phyloP scores from a whole-genome alignment of 2,329 filamentous ascomycete genomes.

The Teratosphaeria nubilosa region DNA sequence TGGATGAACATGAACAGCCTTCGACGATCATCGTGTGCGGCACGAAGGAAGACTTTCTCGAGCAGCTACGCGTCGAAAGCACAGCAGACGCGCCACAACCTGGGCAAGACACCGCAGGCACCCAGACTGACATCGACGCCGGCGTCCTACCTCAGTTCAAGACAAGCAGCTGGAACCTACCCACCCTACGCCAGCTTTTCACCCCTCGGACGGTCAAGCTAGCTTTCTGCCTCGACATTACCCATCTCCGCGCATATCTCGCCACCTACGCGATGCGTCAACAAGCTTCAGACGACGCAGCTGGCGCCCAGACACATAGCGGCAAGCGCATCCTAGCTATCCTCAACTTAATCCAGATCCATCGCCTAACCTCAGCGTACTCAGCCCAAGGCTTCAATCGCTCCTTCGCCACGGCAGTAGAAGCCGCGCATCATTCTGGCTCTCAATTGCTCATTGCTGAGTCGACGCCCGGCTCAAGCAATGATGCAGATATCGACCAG shows the following conservation, averaged over 20 bases:
- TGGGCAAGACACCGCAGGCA: background rate
- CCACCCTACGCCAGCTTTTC: conserved; percentile 59
- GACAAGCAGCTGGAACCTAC: conserved; percentile 13
- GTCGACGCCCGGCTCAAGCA: conserved; percentile 11
- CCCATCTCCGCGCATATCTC: conserved; percentile 68
- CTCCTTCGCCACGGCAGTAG: conserved; percentile 53
- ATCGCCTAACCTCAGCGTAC: conserved; percentile 61
- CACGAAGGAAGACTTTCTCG: conserved; percentile 53
- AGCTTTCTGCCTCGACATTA: conserved; percentile 64
- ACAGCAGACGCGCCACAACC: background rate
- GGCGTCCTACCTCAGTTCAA: background rate
- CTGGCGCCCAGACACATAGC: background rate
- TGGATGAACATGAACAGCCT: conserved; percentile 46
- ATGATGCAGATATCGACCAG: background rate
- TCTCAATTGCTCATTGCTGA: conserved; percentile 35
- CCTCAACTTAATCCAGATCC: conserved; percentile 56
- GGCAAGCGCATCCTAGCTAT: conserved; percentile 41
- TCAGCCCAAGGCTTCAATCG: conserved; percentile 61
- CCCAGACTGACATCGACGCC: background rate
- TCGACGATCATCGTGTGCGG: conserved; percentile 65
- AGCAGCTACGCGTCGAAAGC: conserved; percentile 35
- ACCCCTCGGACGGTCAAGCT: conserved; percentile 59
- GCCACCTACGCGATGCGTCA: conserved; percentile 7
- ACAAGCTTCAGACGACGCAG: background rate
- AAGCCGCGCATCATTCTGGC: conserved; percentile 39